Conservation (phyloP, 2,329 filamentous ascomycete genomes). For the Scedosporium apiospermum region DNA sequence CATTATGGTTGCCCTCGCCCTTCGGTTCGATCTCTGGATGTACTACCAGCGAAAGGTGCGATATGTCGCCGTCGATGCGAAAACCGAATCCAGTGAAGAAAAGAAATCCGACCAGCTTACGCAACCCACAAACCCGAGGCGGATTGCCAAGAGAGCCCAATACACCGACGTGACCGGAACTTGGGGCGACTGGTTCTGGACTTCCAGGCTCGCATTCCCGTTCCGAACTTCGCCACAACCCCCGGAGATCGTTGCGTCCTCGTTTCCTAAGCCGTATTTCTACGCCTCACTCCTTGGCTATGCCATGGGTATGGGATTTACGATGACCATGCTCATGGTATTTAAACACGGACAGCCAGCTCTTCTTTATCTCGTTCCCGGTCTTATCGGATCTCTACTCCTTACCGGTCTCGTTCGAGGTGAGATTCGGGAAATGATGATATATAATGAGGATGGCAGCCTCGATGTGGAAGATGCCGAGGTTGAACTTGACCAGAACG, state of each 20-base stretch:
- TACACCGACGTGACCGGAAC: slow-evolving; percentile 20
- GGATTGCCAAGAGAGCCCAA: slow-evolving; percentile 17
- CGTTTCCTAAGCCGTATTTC: slow-evolving; percentile 82
- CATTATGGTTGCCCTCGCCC: slow-evolving; percentile 76
- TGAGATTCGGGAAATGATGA: slow-evolving; percentile 68
- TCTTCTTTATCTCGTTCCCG: slow-evolving; percentile 83
- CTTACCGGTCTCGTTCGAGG: slow-evolving; percentile 60
- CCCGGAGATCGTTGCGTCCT: neutral
- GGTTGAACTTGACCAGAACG: slow-evolving; percentile 42
- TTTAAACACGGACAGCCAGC: slow-evolving; percentile 82
- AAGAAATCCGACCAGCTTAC: slow-evolving; percentile 11
- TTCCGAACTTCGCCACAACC: neutral
- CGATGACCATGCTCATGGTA: slow-evolving; percentile 65
- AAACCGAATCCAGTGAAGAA: slow-evolving; percentile 14
- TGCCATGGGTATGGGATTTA: slow-evolving; percentile 64
- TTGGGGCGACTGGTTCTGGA: slow-evolving; percentile 85
- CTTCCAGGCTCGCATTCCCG: slow-evolving; percentile 18
- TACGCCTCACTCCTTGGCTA: slow-evolving; percentile 69
- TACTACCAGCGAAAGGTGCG: slow-evolving; percentile 64
- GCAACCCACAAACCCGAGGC: slow-evolving; percentile 19
- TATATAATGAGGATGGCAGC: slow-evolving; percentile 65
- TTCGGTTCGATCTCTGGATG: slow-evolving; percentile 85
- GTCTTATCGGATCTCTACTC: slow-evolving; percentile 69
- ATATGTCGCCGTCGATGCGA: slow-evolving; percentile 27
- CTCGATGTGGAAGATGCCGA: slow-evolving; percentile 45